A percentile compares a stretch with the other conserved stretches of the same genome.
Evolutionary conservation across 2,329 filamentous ascomycete genomes (phyloP).

Genomic region (Hymenoscyphus albidus): DNA sequence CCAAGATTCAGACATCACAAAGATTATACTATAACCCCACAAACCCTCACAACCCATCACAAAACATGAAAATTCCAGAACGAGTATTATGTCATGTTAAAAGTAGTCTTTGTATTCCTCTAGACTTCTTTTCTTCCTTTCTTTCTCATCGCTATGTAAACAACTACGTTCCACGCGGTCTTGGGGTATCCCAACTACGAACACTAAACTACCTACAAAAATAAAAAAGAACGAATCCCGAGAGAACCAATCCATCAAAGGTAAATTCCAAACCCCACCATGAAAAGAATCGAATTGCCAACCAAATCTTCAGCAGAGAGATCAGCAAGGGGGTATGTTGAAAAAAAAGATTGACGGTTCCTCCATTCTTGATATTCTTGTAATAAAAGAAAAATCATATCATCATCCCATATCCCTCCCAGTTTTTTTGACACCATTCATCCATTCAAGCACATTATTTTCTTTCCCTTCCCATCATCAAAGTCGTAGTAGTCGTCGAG

Average conservation of each 20-base stretch:
- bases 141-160: neutral
- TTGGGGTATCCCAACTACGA: constrained; percentile 2
- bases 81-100: neutral
- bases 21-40: too few relatives aligned
- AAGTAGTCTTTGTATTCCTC: neutral
- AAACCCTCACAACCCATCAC: too few relatives aligned
- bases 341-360: constrained; percentile 5
- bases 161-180: neutral
- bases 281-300: constrained; percentile 5
- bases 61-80: too few relatives aligned
- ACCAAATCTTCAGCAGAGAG: neutral
- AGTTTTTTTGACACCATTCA: neutral
- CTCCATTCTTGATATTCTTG: neutral
- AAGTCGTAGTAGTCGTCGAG: neutral
- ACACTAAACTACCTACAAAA: neutral
- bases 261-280: neutral
- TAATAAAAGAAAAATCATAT: neutral
- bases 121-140: neutral
- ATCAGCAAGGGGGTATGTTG: constrained; percentile 13
- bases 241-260: neutral
- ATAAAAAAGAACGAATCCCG: neutral
- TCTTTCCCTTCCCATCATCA: neutral
- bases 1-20: too few relatives aligned
- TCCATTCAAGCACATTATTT: neutral
- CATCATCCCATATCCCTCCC: neutral